Evolutionary conservation across 169 alveolate genomes (phyloP), one percentile per base, ranked within the genome.

Genomic region (Amoebophrya sp.): DNA sequence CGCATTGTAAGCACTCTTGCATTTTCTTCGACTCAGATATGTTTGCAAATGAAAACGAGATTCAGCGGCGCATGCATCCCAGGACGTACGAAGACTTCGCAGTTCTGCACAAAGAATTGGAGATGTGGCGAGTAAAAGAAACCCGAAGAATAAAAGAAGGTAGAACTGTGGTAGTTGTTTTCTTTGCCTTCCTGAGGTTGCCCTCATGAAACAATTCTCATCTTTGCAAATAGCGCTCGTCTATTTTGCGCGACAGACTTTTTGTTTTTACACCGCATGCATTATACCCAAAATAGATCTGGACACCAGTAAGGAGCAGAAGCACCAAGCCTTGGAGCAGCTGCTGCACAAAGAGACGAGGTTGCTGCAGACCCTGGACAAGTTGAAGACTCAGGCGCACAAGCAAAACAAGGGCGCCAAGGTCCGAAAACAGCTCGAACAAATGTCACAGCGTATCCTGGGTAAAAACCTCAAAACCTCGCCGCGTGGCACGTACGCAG

Each of bases 41-140:
- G n/a, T n/a, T n/a, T n/a, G n/a, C n/a, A n/a, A n/a, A n/a, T n/a
- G n/a, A n/a, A n/a, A n/a, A n/a, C n/a, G n/a, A 97, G 94, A 96
- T 97, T 32, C 97, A 96, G 93, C 89, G 97, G 40, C 93, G 98
- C 91, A 95, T 96, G 93, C 97, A 97, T 93, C 98, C 98, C 0
- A 94, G 95, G 92, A 95, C 97, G 1, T 93, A 95, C 40, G 96
- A 95, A 77, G 98, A 97, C 93, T 97, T 97, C 94, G 95, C 94
- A 77, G 95, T 96, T 39, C 93, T 97, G 41, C 96, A 95, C 93
- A 95, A 95, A 53, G 98, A 97, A 93, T 94, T 97, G 40, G 98
- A 97, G 90, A 35, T 95, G 10, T 97, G 98, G 98, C 94, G 97
- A 55, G 92, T 95, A 32, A 96, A 95, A 88, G 98, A 97, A 92